A percentile compares a stretch with the other conserved stretches of the same genome.
Conservation (phyloP, 2,329 filamentous ascomycete species). For the Claviceps digitariae region DNA sequence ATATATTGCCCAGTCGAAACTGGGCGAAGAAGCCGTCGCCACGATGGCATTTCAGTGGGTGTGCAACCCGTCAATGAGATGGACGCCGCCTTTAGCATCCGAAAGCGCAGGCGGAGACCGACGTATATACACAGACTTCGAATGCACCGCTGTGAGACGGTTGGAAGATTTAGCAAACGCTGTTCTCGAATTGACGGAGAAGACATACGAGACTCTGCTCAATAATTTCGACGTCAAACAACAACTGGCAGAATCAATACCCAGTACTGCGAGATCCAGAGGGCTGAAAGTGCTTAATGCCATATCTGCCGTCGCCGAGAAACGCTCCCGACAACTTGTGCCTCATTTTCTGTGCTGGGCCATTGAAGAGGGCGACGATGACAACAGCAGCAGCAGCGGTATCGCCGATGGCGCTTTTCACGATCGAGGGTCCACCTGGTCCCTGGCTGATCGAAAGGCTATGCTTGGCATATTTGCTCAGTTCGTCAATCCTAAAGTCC, state of each 20-base stretch:
- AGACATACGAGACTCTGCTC: slow-evolving; percentile 45
- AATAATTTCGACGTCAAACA: slow-evolving; percentile 53
- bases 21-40: slow-evolving; percentile 60
- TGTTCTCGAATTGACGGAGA: slow-evolving; percentile 37
- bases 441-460: slow-evolving; percentile 67
- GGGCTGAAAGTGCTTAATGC: slow-evolving; percentile 66
- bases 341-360: slow-evolving; percentile 78
- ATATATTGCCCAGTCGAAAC: slow-evolving; percentile 54
- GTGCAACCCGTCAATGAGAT: slow-evolving; percentile 39
- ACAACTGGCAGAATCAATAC: slow-evolving; percentile 33
- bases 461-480: slow-evolving; percentile 71
- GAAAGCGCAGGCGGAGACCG: slow-evolving; percentile 22
- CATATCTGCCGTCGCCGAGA: slow-evolving; percentile 69
- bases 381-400: slow-evolving; percentile 23
- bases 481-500: slow-evolving; percentile 73
- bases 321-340: slow-evolving; percentile 68
- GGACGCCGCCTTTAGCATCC: slow-evolving; percentile 30
- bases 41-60: slow-evolving; percentile 71
- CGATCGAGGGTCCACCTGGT: slow-evolving; percentile 40
- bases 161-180: slow-evolving; percentile 39
- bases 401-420: slow-evolving; percentile 22
- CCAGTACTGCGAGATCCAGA: slow-evolving; percentile 53
- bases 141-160: slow-evolving; percentile 62
- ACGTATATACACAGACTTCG: slow-evolving; percentile 55
- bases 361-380: slow-evolving; percentile 31